Evolutionary conservation across 352 stramenopile species (phyloP), one percentile per base, ranked within the genome.

Genomic region (Pythium phragmitis): DNA sequence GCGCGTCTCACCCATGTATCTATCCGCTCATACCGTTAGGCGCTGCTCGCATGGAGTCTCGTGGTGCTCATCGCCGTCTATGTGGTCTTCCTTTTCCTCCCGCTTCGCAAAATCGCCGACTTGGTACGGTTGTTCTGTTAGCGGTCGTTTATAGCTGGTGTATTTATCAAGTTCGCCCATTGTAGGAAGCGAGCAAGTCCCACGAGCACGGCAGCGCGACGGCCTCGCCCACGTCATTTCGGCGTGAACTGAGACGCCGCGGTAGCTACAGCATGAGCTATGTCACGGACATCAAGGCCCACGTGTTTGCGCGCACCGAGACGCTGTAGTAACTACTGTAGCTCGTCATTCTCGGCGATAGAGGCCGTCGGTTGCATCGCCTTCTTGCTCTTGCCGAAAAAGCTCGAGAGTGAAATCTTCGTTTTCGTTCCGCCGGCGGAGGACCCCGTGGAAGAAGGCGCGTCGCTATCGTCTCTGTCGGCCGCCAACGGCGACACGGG

Each of bases 221-320:
- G 21, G 47, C 55, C 19, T 68, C 68, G 6, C 50, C 76, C 3
- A 95, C 86, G 39, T 92, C 84, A 5, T 96, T 96, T 57, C 82
- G 87, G 6, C 77, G 87, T 8, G 87, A 96, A 57, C 64, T 94
- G 55, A 75, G 87, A n/a, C 82, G 87, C 17, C 75, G 87, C 8
- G 87, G 85, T 33, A 96, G 87, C 74, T 96, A 91, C 68, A 94
- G 85, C 65, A 88, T 96, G 77, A 92, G 78, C 65, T 96, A 91
- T 55, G 85, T 96, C 46, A 82, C 80, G n/a, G 85, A 96, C 65
- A 91, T 96, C 59, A 94, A 94, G 58, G 79, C 85, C 13, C 87
- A 96, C 51, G 85, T 94, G 26, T 89, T 94, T 41, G 82, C 85
- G 17, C 79, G 72, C 26, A 82, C 79, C 6, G 88, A 77, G 72